Evolutionary conservation across 257 asterid species (phyloP).

Genomic region (Anisodus tanguticus): DNA sequence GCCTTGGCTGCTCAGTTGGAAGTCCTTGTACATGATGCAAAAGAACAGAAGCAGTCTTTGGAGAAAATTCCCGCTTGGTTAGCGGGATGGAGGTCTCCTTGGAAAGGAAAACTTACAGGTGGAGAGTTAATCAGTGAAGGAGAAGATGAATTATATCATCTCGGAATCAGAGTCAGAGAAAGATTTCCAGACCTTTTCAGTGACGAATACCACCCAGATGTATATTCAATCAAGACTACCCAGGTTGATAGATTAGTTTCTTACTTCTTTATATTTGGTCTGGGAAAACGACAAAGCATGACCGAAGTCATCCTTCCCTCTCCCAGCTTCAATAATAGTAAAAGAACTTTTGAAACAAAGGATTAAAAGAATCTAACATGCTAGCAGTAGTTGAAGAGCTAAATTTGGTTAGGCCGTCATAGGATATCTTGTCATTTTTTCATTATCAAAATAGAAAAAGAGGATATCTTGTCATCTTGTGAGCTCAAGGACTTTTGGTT

Average conservation of each 20-base stretch:
- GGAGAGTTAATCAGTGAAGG: slow-evolving; percentile 88
- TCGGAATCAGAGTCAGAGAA: slow-evolving; percentile 79
- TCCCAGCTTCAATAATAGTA: background rate
- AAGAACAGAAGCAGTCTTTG: slow-evolving; percentile 53
- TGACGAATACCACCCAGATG: slow-evolving; percentile 85
- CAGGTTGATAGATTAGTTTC: slow-evolving; percentile 61
- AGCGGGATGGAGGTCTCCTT: slow-evolving; percentile 84
- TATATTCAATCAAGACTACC: slow-evolving; percentile 84
- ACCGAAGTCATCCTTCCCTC: background rate
- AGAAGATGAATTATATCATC: slow-evolving; percentile 82
- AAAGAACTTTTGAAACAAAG: background rate
- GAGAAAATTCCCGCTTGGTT: slow-evolving; percentile 76
- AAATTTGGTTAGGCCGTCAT: background rate
- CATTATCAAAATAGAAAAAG: background rate
- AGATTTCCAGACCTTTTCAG: slow-evolving; percentile 67
- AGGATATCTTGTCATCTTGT: background rate
- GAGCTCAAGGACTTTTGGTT: background rate
- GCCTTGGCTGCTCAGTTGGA: slow-evolving; percentile 62
- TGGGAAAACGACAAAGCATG: background rate
- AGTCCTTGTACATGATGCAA: slow-evolving; percentile 58
- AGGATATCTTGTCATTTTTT: background rate
- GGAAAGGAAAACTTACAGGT: slow-evolving; percentile 83
- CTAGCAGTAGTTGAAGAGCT: background rate
- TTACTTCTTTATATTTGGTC: background rate
- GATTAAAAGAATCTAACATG: background rate